Percentiles rank a stretch among this genome's conserved stretches.
phyloP scores from a whole-genome alignment of 2,329 filamentous ascomycete genomes.

The Ceratocystis lukuohia region DNA sequence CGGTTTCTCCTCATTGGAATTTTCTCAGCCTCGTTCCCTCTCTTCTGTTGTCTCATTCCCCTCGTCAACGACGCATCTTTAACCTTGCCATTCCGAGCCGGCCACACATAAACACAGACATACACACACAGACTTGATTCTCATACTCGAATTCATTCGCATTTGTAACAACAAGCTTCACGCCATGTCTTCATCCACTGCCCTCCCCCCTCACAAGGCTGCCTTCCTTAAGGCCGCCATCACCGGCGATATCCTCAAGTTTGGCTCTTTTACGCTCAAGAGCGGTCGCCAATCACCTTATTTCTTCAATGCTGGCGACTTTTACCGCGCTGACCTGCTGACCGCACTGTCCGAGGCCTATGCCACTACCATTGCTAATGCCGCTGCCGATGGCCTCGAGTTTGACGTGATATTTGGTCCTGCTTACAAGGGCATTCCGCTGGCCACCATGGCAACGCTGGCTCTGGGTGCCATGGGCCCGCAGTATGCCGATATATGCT shows the following conservation, averaged over 20 bases:
- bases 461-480: slow-evolving; percentile 59
- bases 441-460: slow-evolving; percentile 64
- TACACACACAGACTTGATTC: background rate
- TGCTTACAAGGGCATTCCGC: slow-evolving; percentile 92
- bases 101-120: background rate
- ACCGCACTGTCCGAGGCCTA: slow-evolving; percentile 69
- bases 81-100: background rate
- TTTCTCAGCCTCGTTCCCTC: background rate
- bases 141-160: background rate
- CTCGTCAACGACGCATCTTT: background rate
- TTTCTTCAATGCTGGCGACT: slow-evolving; percentile 93
- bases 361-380: slow-evolving; percentile 49
- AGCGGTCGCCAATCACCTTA: slow-evolving; percentile 85
- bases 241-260: slow-evolving; percentile 57
- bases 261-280: slow-evolving; percentile 80
- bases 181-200: slow-evolving; percentile 23
- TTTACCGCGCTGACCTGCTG: slow-evolving; percentile 69
- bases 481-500: slow-evolving; percentile 57
- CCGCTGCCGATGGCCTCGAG: slow-evolving; percentile 32
- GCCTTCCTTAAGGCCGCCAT: slow-evolving; percentile 59
- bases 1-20: no score
- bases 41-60: background rate
- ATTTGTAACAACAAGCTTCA: slow-evolving; percentile 12
- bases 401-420: slow-evolving; percentile 88
- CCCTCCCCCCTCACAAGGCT: slow-evolving; percentile 52